phyloP scores from a whole-genome alignment of 2,329 filamentous ascomycete species.

The Epichloe elymi region DNA sequence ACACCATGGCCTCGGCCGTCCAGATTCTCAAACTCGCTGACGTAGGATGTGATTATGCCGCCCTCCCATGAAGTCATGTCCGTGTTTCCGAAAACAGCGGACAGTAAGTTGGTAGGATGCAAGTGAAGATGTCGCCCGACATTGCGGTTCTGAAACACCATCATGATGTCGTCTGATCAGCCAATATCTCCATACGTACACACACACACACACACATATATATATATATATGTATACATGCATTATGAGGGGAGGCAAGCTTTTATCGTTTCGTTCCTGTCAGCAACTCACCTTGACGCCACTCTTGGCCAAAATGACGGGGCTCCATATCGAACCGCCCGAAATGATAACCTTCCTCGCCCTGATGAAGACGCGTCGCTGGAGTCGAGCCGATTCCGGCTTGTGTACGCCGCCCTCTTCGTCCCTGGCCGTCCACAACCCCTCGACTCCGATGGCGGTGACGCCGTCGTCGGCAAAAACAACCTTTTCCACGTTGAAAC shows the following conservation, averaged over 20 bases:
- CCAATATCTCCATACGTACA: too few relatives aligned
- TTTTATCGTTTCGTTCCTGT: not conserved
- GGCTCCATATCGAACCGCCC: slow-evolving; percentile 63
- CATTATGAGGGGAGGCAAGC: too few relatives aligned
- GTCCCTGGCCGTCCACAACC: slow-evolving; percentile 63
- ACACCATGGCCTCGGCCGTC: slow-evolving; percentile 69
- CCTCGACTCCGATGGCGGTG: slow-evolving; percentile 57
- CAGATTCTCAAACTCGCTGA: slow-evolving; percentile 66
- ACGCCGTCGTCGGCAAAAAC: slow-evolving; percentile 48
- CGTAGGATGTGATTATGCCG: slow-evolving; percentile 66
- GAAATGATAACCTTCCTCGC: slow-evolving; percentile 74
- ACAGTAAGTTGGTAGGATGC: slow-evolving; percentile 54
- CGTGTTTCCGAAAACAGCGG: slow-evolving; percentile 50
- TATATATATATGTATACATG: too few relatives aligned
- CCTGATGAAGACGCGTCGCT: slow-evolving; percentile 54
- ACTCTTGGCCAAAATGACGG: slow-evolving; percentile 62
- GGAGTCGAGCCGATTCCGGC: slow-evolving; percentile 30
- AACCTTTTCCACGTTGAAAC: slow-evolving; percentile 58
- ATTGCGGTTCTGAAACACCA: slow-evolving; percentile 49
- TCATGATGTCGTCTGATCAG: not conserved
- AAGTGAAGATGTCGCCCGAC: slow-evolving; percentile 73
- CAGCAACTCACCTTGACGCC: slow-evolving; percentile 46
- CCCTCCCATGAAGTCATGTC: slow-evolving; percentile 61
- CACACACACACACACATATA: too few relatives aligned
- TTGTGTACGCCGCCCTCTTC: slow-evolving; percentile 43